These are phyloP conservation scores for Pseudoturritis turrita DNA, from an alignment of 345 rosid genomes.

Conservation along the genomic window DNA sequence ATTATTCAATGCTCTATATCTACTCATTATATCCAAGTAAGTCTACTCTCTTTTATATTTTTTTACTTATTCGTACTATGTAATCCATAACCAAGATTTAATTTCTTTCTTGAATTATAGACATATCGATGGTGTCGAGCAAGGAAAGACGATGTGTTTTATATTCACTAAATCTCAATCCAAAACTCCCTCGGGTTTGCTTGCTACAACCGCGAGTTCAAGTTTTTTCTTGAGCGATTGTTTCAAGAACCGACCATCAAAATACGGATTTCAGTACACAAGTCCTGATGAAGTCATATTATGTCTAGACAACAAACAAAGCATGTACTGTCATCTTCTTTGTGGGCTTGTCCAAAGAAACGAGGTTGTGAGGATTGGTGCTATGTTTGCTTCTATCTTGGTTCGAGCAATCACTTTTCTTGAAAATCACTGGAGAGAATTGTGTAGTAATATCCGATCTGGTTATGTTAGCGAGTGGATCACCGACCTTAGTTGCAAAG, in stretches of 20 bases:
- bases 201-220: neutral
- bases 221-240: conserved; percentile 4
- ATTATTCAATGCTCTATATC: too few species aligned
- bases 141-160: too few species aligned
- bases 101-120: too few species aligned
- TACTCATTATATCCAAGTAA: too few species aligned
- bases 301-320: conserved; percentile 56
- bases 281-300: conserved; percentile 55
- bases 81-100: too few species aligned
- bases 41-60: too few species aligned
- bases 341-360: conserved; percentile 49
- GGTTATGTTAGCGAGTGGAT: conserved; percentile 56
- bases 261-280: conserved; percentile 35
- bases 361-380: conserved; percentile 41
- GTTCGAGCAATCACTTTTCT: conserved; percentile 50
- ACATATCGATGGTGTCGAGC: too few species aligned
- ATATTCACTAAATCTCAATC: too few species aligned
- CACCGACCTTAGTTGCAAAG: conserved; percentile 40
- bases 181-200: too few species aligned
- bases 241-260: conserved; percentile 47
- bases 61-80: too few species aligned
- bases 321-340: conserved; percentile 60
- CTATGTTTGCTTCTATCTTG: conserved; percentile 46
- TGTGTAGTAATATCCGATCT: conserved; percentile 43
- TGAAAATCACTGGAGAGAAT: conserved; percentile 50